Evolutionary conservation across 2,329 filamentous ascomycete species (phyloP).

Genomic region (Xylariaceae sp.): DNA sequence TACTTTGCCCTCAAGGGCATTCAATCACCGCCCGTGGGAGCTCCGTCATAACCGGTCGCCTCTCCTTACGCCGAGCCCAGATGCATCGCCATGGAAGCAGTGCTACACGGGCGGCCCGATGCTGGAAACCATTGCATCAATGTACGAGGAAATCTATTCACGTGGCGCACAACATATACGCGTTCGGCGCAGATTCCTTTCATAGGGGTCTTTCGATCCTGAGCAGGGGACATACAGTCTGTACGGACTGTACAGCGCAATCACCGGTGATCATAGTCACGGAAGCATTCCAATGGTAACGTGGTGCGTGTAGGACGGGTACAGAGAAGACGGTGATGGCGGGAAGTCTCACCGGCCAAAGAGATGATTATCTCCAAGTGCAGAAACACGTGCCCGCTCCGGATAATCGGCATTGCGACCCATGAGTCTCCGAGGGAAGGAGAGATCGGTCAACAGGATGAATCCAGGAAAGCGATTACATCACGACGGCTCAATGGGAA

Average conservation of each 20-base stretch:
- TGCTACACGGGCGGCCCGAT: neutral
- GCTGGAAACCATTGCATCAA: neutral
- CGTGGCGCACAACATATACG: no score
- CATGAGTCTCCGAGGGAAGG: neutral
- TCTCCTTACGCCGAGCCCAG: neutral
- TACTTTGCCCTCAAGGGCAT: conserved; percentile 1
- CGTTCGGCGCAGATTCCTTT: no score
- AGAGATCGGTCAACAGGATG: neutral
- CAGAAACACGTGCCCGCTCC: neutral
- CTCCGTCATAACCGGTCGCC: neutral
- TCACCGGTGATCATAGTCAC: no score
- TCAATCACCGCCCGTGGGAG: conserved; percentile 14
- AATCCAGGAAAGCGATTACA: conserved; percentile 1
- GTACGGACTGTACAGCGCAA: no score
- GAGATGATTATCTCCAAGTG: no score
- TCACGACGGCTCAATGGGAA: neutral
- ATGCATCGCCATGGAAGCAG: neutral
- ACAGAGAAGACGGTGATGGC: no score
- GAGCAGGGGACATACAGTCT: no score
- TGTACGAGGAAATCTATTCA: neutral
- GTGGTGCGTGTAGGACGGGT: no score
- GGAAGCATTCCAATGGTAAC: no score
- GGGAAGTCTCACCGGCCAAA: no score
- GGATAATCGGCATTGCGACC: neutral
- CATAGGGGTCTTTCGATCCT: no score